Conservation (phyloP, 2,329 filamentous ascomycete genomes). For the Exophiala sideris region DNA sequence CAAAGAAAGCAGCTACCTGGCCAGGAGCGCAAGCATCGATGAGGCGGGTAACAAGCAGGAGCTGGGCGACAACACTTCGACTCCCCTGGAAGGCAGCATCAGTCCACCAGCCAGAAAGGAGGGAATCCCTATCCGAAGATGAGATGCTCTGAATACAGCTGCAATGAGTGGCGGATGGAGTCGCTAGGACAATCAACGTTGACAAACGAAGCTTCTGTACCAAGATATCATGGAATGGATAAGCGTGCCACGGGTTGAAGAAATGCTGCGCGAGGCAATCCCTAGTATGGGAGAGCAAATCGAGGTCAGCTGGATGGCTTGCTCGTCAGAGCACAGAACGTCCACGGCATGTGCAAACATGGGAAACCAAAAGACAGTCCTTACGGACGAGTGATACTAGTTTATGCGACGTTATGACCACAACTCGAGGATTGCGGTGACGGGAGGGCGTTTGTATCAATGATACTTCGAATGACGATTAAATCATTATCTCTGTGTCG, state of each 20-base stretch:
- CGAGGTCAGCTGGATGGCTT: too few relatives aligned
- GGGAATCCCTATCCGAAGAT: constrained; percentile 65
- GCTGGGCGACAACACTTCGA: constrained; percentile 38
- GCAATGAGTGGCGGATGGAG: too few relatives aligned
- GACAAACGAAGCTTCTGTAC: too few relatives aligned
- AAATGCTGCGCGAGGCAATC: too few relatives aligned
- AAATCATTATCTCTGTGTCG: not conserved
- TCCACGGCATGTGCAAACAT: not conserved
- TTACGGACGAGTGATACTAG: not conserved
- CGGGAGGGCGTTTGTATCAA: not conserved
- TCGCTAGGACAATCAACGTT: too few relatives aligned
- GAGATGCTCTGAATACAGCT: constrained; percentile 19
- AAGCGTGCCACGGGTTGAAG: too few relatives aligned
- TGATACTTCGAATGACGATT: not conserved
- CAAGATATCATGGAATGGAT: too few relatives aligned
- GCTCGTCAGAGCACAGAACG: too few relatives aligned
- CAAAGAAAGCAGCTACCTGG: constrained; percentile 85
- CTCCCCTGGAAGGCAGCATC: constrained; percentile 35
- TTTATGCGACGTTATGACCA: constrained; percentile 1
- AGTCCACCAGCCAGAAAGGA: constrained; percentile 47
- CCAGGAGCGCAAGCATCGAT: constrained; percentile 72
- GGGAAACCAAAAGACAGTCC: constrained; percentile 1
- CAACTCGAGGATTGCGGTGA: not conserved
- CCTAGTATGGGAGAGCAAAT: too few relatives aligned
- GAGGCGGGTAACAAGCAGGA: constrained; percentile 48